Evolutionary conservation across 1,284 basidiomycete species (phyloP).

Genomic region (Fereydounia khargensis): DNA sequence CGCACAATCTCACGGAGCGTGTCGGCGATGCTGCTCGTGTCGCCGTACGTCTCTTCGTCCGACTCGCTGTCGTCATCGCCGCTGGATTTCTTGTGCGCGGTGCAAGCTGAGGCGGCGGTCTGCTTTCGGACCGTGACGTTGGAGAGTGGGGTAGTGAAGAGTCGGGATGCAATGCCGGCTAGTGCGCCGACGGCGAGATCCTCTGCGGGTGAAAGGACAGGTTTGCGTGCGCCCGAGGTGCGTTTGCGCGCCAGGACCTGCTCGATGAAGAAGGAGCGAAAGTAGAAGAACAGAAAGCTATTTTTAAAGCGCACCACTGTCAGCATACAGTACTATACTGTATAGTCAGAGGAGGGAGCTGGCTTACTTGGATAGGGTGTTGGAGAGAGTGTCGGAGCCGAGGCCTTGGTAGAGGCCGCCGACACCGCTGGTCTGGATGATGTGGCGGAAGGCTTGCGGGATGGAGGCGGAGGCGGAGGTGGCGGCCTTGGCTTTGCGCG

Average conservation of each 20-base stretch:
- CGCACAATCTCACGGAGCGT: constrained; percentile 54
- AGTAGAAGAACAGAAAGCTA: constrained; percentile 47
- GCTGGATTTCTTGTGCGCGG: constrained; percentile 15
- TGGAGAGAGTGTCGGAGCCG: constrained; percentile 59
- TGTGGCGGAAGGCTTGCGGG: constrained; percentile 26
- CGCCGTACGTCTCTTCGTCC: constrained; percentile 50
- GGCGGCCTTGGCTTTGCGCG: constrained; percentile 12
- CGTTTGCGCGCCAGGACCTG: constrained; percentile 13
- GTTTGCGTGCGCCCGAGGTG: no score
- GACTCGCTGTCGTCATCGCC: constrained; percentile 26
- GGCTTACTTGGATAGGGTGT: constrained; percentile 57
- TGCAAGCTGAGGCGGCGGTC: constrained; percentile 51
- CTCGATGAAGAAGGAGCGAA: constrained; percentile 40
- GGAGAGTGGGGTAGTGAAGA: constrained; percentile 60
- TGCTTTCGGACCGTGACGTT: constrained; percentile 61
- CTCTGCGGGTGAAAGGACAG: constrained; percentile 55
- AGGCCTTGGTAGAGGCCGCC: constrained; percentile 57
- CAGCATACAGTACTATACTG: background rate
- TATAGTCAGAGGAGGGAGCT: background rate
- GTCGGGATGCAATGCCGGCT: constrained; percentile 59
- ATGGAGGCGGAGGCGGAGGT: constrained; percentile 21
- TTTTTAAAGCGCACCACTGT: background rate
- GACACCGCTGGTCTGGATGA: constrained; percentile 34
- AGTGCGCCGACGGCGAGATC: constrained; percentile 60
- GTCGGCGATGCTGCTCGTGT: constrained; percentile 39